Evolutionary conservation across 169 alveolate genomes (phyloP).

Genomic region (Eimeria sp.): DNA sequence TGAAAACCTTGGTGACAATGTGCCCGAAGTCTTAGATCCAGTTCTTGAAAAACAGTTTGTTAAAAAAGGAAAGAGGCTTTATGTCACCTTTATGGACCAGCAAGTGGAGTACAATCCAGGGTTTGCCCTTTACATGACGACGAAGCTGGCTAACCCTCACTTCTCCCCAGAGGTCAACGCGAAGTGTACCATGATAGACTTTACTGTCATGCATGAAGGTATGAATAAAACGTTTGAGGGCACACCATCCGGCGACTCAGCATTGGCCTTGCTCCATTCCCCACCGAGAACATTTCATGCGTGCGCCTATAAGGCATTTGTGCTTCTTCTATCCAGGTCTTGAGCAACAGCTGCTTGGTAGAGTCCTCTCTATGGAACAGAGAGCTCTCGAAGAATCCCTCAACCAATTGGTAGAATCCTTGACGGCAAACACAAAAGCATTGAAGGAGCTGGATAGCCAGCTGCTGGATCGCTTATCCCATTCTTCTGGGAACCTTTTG

Average conservation of each 20-base stretch:
- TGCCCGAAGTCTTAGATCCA: conserved; percentile 98
- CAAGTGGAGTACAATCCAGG: conserved; percentile 89
- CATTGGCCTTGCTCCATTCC: background rate
- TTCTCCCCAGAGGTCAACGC: conserved; percentile 99
- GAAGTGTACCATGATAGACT: conserved; percentile 98
- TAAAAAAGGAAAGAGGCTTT: conserved; percentile 92
- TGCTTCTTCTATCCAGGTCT: conserved; percentile 88
- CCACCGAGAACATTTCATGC: conserved; percentile 84
- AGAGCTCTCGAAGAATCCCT: conserved; percentile 96
- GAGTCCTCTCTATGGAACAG: conserved; percentile 97
- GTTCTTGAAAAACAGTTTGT: conserved; percentile 96
- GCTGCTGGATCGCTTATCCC: conserved; percentile 96
- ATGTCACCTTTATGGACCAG: conserved; percentile 92
- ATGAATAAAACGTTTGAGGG: background rate
- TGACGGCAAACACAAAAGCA: conserved; percentile 96
- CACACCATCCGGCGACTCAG: no score
- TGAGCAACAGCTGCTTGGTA: conserved; percentile 98
- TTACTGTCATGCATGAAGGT: conserved; percentile 97
- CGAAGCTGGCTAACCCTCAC: conserved; percentile 98
- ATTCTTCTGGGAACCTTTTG: conserved; percentile 95
- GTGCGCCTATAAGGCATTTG: conserved; percentile 32
- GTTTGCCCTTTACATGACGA: conserved; percentile 95
- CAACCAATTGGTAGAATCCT: conserved; percentile 68
- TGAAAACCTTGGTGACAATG: conserved; percentile 98
- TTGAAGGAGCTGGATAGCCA: conserved; percentile 93